Evolutionary conservation across 306 rosid genomes (phyloP).

Genomic region (Gastrolobium villosum): DNA sequence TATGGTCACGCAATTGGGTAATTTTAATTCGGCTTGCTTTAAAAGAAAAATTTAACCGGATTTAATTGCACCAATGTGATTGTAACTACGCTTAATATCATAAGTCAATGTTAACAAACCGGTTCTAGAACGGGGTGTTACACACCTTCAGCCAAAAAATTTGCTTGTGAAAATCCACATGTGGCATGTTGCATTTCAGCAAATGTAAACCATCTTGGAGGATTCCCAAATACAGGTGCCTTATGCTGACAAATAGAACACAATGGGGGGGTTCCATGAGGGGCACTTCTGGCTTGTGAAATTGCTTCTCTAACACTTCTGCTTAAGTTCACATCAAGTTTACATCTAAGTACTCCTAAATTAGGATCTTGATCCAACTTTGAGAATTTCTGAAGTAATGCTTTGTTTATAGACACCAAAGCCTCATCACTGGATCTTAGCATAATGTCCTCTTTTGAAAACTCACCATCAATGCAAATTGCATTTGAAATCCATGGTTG

Average conservation of each 20-base stretch:
- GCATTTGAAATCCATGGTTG: constrained; percentile 78
- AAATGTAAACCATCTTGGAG: constrained; percentile 81
- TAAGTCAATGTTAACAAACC: too few species aligned
- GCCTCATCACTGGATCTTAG: constrained; percentile 55
- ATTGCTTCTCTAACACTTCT: constrained; percentile 83
- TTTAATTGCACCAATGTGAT: too few species aligned
- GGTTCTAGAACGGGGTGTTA: too few species aligned
- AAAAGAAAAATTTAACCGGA: too few species aligned
- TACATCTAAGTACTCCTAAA: constrained; percentile 56
- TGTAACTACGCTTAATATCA: too few species aligned
- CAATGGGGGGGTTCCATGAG: constrained; percentile 93
- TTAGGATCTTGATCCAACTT: constrained; percentile 68
- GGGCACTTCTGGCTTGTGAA: constrained; percentile 64
- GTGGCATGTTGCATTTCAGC: constrained; percentile 74
- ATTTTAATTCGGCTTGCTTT: too few species aligned
- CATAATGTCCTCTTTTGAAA: constrained; percentile 57
- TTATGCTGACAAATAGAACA: too few species aligned
- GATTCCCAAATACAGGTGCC: too few species aligned
- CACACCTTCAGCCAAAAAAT: constrained; percentile 92
- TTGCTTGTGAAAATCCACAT: constrained; percentile 67
- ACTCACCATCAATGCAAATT: constrained; percentile 57
- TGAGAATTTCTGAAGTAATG: constrained; percentile 66
- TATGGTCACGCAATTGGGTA: too few species aligned
- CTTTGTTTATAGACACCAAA: constrained; percentile 61
- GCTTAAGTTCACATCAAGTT: constrained; percentile 73